Conservation (phyloP, 1,284 basidiomycete genomes). For the Volvariella volvacea region DNA sequence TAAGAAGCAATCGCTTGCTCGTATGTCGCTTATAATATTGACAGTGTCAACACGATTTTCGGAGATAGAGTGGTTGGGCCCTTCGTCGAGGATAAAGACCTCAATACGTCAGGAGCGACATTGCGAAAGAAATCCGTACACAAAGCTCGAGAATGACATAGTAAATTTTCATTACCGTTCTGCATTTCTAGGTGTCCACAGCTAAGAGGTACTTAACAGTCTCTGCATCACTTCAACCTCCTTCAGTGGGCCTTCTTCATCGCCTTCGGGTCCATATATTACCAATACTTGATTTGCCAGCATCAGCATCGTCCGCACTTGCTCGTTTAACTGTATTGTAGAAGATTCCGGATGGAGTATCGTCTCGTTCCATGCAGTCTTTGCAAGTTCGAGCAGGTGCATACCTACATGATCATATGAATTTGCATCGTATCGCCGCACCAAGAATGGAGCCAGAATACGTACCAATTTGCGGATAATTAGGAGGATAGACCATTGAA, state of each 20-base stretch:
- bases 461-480: conserved; percentile 72
- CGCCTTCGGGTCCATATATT: conserved; percentile 53
- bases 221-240: conserved; percentile 41
- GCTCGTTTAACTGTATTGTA: conserved; percentile 11
- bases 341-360: conserved; percentile 12
- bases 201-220: conserved; percentile 14
- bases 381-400: conserved; percentile 68
- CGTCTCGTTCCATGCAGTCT: conserved; percentile 65
- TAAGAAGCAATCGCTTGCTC: too few relatives aligned
- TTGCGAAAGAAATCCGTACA: too few relatives aligned
- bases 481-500: conserved; percentile 56
- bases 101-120: too few relatives aligned
- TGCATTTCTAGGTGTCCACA: too few relatives aligned
- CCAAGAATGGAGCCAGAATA: conserved; percentile 16
- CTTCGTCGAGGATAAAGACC: too few relatives aligned
- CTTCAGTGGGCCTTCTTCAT: conserved; percentile 48
- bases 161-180: too few relatives aligned
- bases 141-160: too few relatives aligned
- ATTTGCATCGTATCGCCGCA: conserved; percentile 3
- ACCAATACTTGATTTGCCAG: conserved; percentile 34
- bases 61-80: too few relatives aligned
- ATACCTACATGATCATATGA: conserved; percentile 37
- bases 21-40: too few relatives aligned
- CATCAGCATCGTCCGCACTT: conserved; percentile 29
- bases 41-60: too few relatives aligned